Base-by-base conservation (phyloP, 306 rosid genomes). In the cucumber (Cucumis sativus) region DNA sequence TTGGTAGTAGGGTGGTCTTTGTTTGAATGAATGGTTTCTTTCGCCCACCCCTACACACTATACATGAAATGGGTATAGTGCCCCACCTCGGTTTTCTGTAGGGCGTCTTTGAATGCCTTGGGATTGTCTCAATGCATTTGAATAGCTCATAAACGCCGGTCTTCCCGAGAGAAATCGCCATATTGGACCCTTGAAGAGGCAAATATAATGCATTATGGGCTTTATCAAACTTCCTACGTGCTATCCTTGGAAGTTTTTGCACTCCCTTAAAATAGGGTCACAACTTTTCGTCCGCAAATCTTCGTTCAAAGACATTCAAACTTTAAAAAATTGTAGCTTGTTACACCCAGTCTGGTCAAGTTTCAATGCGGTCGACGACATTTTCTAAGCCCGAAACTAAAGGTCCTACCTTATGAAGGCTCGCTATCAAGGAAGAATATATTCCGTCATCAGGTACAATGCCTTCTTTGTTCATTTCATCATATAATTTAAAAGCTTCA, bases 381-480 rank as follows among this genome's bases (percentile, higher is more conserved):
- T 43, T 43, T 43, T 16, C 56, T 23, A 15, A 70, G 6, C 21
- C 45, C 10, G 33, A 33, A 76, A 64, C 73, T 78, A 78, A 68
- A 84, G 61, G 61, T 39, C 65, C 0, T 49, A 82, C 41, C 47
- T 79, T 59, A 74, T 93, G 88, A 69, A 93, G 90, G 83, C 98
- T 81, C 55, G 89, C 83, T 18, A 85, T 93, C 72, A 93, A 91
- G 74, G 91, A 78, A 59, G 85, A n/a, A 8, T 83, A 93, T 58
- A 86, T 88, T 79, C 94, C 90, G 78, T 93, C 92, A 84, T 93
- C 93, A 56, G 98, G 93, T 47, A 39, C 80, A 68, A 91, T 80
- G 72, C 90, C 93, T 78, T 56, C 69, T 78, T 45, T 58, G 67
- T 82, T 87, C 97, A 94, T 90, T 85, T 90, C 92, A 70, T 91